Percentiles rank a stretch among this genome's conserved stretches.
Evolutionary conservation across 73 alveolate species (phyloP).

Genomic region (Tetrahymena malaccensis): DNA sequence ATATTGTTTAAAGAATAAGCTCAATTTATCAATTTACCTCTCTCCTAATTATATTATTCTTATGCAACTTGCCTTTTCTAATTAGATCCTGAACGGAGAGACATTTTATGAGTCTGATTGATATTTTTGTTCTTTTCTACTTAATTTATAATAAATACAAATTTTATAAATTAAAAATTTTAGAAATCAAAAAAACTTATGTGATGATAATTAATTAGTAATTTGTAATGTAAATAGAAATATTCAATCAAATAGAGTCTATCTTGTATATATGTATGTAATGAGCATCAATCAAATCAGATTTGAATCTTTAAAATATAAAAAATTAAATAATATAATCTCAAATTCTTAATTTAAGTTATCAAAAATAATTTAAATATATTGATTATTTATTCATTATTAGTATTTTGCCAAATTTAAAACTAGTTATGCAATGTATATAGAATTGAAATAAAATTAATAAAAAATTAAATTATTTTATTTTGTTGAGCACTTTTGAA

Average conservation of each 20-base stretch:
- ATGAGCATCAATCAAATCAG: neutral
- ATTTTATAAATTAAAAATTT: neutral
- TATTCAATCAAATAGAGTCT: neutral
- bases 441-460: no score
- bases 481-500: no score
- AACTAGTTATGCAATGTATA: no score
- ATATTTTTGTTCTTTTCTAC: neutral
- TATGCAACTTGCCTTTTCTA: neutral
- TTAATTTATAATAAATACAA: neutral
- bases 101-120: neutral
- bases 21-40: neutral
- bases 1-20: neutral
- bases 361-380: no score
- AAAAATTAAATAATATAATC: neutral
- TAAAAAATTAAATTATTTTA: no score
- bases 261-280: neutral
- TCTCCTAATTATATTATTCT: neutral
- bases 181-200: neutral
- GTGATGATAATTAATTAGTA: neutral
- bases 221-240: neutral
- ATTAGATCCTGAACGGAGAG: neutral
- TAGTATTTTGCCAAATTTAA: no score
- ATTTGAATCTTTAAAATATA: neutral
- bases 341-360: neutral
- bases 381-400: no score